Conservation (phyloP, 352 stramenopile genomes). For the Phytophthora pinifolia region DNA sequence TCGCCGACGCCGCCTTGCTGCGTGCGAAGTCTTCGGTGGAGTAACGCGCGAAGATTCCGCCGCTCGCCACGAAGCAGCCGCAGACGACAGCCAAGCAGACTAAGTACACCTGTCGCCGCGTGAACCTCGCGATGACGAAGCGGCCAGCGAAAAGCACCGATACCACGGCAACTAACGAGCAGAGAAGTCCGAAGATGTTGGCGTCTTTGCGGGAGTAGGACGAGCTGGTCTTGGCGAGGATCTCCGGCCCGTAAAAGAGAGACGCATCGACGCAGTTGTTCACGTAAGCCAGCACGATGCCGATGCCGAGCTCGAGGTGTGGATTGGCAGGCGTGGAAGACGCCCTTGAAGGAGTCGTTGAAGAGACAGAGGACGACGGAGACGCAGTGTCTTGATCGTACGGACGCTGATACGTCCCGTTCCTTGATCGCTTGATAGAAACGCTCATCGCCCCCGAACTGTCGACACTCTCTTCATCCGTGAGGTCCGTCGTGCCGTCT, state of each 20-base stretch:
- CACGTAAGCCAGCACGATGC: constrained; percentile 79
- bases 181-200: constrained; percentile 79
- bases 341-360: not conserved
- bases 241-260: constrained; percentile 87
- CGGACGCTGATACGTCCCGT: constrained; percentile 22
- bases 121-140: constrained; percentile 71
- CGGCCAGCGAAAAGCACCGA: constrained; percentile 68
- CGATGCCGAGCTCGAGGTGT: constrained; percentile 69
- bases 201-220: constrained; percentile 62
- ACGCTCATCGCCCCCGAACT: constrained; percentile 2
- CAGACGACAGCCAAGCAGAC: constrained; percentile 71
- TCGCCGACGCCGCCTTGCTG: constrained; percentile 41
- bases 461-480: constrained; percentile 36
- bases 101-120: constrained; percentile 72
- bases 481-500: constrained; percentile 36
- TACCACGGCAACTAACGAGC: constrained; percentile 60
- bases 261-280: constrained; percentile 89
- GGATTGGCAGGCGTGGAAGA: constrained; percentile 18
- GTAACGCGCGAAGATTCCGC: constrained; percentile 67
- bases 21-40: constrained; percentile 62
- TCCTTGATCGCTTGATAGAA: constrained; percentile 20
- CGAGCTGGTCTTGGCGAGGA: constrained; percentile 69
- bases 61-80: constrained; percentile 63
- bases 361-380: constrained; percentile 6
- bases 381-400: constrained; percentile 17